Base-by-base conservation (phyloP, 495 filamentous ascomycete species). In the Podospora australis region DNA sequence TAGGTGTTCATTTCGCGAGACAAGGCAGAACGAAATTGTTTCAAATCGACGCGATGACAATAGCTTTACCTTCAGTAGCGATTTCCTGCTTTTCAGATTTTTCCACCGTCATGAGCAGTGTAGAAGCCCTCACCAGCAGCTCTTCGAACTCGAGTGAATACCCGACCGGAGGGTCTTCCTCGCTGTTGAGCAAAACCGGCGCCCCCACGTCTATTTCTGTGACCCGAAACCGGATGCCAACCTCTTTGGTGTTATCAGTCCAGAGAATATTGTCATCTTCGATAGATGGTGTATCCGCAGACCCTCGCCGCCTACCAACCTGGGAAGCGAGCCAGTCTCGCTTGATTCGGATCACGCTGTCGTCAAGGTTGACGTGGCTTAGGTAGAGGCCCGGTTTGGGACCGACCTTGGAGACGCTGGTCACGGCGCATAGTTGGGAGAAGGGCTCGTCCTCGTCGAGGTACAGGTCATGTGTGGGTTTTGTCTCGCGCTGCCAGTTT, bases 301-400 rank as follows among this genome's bases (percentile, higher is more conserved):
- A 67, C 40, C n/a, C n/a, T n/a, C n/a, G n/a, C n/a, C n/a, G n/a
- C n/a, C n/a, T n/a, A n/a, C n/a, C n/a, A n/a, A n/a, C n/a, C n/a
- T n/a, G n/a, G n/a, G n/a, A n/a, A n/a, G n/a, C n/a, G n/a, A 91
- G 64, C 87, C 87, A 90, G 28, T 78, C 68, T 25, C 83, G 72
- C 69, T 77, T 88, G 29, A 89, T 66, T 8, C 86, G 73, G 28
- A 84, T 64, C 16, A 86, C 67, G 8, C 78, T 79, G 44, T 89
- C 81, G 42, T 74, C 70, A 14, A 89, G 62, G 35, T 76, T 81
- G 41, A 80, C 72, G 40, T 79, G 77, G 55, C 76, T 79, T 34
- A 76, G 59, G 52, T 82, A 87, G 14, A 78, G 60, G 29, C 73
- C 79, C 50, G 51, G 68, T 55, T 73, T 73, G 6, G 81, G 79